Conservation (phyloP, 805 yeast genomes). For the Wickerhamiella azyma region DNA sequence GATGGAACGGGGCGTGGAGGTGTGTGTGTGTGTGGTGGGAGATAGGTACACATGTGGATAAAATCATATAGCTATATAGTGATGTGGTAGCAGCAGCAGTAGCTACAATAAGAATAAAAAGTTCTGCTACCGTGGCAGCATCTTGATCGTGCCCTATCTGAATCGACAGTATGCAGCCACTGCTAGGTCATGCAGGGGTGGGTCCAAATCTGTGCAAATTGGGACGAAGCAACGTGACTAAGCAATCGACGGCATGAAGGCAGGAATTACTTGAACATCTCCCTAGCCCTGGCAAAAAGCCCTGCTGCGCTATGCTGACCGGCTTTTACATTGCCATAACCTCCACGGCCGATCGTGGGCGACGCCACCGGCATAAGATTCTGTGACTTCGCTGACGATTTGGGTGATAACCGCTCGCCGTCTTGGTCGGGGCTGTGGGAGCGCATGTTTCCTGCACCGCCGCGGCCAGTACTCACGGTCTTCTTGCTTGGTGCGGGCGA, state of each 20-base stretch:
- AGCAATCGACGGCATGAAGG: background rate
- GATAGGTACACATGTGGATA: too few relatives aligned
- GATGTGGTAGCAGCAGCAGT: too few relatives aligned
- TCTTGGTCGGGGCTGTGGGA: conserved; percentile 37
- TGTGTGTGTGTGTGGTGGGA: too few relatives aligned
- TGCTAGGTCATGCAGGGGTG: too few relatives aligned
- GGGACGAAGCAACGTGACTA: background rate
- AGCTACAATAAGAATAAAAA: background rate
- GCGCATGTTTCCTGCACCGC: conserved; percentile 68
- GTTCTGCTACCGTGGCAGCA: background rate
- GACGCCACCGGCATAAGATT: conserved; percentile 30
- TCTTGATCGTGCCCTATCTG: background rate
- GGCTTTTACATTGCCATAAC: conserved; percentile 46
- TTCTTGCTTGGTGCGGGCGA: background rate
- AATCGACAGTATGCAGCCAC: too few relatives aligned
- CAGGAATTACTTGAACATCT: conserved; percentile 23
- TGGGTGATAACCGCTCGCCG: conserved; percentile 50
- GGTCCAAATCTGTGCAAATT: background rate
- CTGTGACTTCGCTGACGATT: conserved; percentile 36
- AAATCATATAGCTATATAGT: background rate
- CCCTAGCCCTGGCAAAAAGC: conserved; percentile 35
- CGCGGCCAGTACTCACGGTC: conserved; percentile 49
- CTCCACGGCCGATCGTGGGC: conserved; percentile 45
- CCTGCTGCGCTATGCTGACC: conserved; percentile 22
- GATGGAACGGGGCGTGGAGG: background rate